phyloP scores from a whole-genome alignment of 2,329 filamentous ascomycete genomes.

The Fonsecaea pedrosoi region DNA sequence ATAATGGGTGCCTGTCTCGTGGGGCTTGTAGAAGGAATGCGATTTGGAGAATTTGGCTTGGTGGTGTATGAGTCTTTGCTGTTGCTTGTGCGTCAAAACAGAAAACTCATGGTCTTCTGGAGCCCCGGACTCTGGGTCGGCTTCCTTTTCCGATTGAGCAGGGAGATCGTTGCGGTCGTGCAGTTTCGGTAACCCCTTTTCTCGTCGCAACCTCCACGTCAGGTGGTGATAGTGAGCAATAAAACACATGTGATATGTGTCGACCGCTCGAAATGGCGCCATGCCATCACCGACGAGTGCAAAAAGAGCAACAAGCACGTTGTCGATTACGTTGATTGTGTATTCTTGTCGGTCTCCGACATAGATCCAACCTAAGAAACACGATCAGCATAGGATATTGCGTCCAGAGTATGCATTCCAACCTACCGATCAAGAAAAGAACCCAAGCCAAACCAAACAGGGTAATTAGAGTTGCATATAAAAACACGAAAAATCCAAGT shows the following conservation, averaged over 20 bases:
- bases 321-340: slow-evolving; percentile 72
- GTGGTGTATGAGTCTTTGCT: slow-evolving; percentile 74
- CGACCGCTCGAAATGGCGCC: slow-evolving; percentile 75
- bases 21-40: slow-evolving; percentile 87
- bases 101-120: slow-evolving; percentile 36
- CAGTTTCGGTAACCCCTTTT: slow-evolving; percentile 66
- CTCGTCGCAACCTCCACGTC: slow-evolving; percentile 70
- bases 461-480: slow-evolving; percentile 83
- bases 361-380: slow-evolving; percentile 72
- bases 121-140: slow-evolving; percentile 54
- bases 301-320: slow-evolving; percentile 73
- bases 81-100: slow-evolving; percentile 59
- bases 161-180: slow-evolving; percentile 74
- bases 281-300: slow-evolving; percentile 73
- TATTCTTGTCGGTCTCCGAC: slow-evolving; percentile 75
- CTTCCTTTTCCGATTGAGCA: slow-evolving; percentile 48
- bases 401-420: not conserved
- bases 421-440: slow-evolving; percentile 78
- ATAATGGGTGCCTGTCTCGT: slow-evolving; percentile 81
- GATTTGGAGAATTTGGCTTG: slow-evolving; percentile 80
- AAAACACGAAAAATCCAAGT: slow-evolving; percentile 80
- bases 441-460: slow-evolving; percentile 88
- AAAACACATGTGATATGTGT: slow-evolving; percentile 87
- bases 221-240: slow-evolving; percentile 74
- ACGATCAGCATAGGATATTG: not conserved